These are phyloP conservation scores for Colletotrichum filicis DNA, from an alignment of 2,329 filamentous ascomycete species.

Conservation along the genomic window DNA sequence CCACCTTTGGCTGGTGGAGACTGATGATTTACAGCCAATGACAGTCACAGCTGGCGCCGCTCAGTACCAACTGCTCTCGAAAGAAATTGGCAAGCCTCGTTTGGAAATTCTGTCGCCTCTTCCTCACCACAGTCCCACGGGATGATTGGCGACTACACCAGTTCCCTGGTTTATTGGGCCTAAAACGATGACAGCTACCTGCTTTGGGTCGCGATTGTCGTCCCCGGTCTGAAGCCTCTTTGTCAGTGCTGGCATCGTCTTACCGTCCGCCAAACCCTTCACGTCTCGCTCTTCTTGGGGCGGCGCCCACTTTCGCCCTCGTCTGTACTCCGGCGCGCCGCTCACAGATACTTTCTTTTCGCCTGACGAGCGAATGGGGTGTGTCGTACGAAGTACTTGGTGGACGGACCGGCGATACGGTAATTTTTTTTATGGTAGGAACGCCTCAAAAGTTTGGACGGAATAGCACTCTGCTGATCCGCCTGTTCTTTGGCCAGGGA, in stretches of 20 bases:
- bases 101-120: conserved; percentile 18
- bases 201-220: conserved; percentile 9
- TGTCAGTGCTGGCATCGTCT: not conserved
- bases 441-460: conserved; percentile 5
- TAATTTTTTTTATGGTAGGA: not conserved
- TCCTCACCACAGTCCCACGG: not conserved
- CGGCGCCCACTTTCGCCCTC: not conserved
- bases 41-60: not conserved
- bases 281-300: not conserved
- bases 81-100: conserved; percentile 28
- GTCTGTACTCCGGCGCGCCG: not conserved
- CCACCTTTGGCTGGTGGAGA: not conserved
- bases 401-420: not conserved
- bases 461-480: conserved; percentile 4
- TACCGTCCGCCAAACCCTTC: not conserved
- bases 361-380: not conserved
- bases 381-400: not conserved
- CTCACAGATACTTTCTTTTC: not conserved
- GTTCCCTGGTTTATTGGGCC: conserved; percentile 4
- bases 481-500: not conserved
- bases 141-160: not conserved
- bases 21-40: conserved; percentile 14
- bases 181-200: not conserved
- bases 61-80: conserved; percentile 16
- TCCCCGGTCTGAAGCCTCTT: not conserved